Percentiles rank a stretch among this genome's conserved stretches.
These are phyloP conservation scores for Phellinidium pouzarii DNA, from an alignment of 1,284 basidiomycete genomes.

Conservation along the genomic window DNA sequence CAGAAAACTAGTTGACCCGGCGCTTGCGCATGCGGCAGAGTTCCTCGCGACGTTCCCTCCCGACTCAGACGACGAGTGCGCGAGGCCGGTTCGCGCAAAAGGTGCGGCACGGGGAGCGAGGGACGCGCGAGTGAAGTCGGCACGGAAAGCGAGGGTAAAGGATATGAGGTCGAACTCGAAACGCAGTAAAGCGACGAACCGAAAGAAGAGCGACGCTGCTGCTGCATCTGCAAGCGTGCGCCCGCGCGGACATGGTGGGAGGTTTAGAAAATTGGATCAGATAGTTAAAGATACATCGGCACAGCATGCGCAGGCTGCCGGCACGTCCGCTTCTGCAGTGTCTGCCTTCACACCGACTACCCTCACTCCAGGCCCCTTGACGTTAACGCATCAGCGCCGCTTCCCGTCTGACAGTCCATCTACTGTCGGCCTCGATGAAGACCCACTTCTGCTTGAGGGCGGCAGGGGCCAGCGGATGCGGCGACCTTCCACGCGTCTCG, in stretches of 20 bases:
- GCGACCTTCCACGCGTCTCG: conserved; percentile 8
- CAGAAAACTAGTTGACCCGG: conserved; percentile 11
- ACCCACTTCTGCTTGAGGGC: not conserved
- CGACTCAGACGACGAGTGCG: conserved; percentile 14
- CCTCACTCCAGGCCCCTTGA: not conserved
- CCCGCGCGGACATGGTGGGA: conserved; percentile 13
- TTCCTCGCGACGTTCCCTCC: conserved; percentile 15
- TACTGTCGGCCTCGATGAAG: not conserved
- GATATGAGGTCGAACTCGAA: not conserved
- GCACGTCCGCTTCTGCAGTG: conserved; percentile 5
- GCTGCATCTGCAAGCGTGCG: conserved; percentile 1
- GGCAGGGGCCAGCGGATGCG: conserved; percentile 8
- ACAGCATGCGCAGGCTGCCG: not conserved
- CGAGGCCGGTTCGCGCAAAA: not conserved
- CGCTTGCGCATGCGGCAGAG: conserved; percentile 1
- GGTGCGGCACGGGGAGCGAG: not conserved
- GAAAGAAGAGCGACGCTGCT: conserved; percentile 10
- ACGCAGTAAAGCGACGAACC: not conserved
- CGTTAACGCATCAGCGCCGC: not conserved
- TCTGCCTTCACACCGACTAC: not conserved
- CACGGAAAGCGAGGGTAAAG: not conserved
- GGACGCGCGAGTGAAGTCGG: not conserved
- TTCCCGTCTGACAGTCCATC: not conserved
- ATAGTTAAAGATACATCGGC: not conserved
- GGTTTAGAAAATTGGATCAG: conserved; percentile 9